Conservation (phyloP, 2,329 filamentous ascomycete species). For the Colletotrichum gigasporum region DNA sequence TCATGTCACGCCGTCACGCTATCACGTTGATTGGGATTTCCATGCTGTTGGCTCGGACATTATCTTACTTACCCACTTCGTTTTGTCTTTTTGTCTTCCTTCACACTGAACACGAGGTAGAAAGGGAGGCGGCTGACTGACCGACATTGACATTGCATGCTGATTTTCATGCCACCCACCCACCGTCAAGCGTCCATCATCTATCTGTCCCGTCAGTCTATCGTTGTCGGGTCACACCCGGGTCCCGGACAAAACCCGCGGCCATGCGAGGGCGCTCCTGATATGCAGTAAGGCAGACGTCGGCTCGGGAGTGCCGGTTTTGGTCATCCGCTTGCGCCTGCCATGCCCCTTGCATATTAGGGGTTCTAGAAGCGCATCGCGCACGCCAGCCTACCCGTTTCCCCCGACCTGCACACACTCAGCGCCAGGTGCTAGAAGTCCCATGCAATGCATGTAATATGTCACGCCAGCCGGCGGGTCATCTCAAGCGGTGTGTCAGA, state of each 20-base stretch:
- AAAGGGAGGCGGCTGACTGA: constrained; percentile 2
- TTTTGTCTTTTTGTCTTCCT: not conserved
- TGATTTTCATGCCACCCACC: not conserved
- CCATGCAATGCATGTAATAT: not conserved
- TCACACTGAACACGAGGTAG: constrained; percentile 21
- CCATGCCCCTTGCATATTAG: not conserved
- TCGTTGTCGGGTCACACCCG: not conserved
- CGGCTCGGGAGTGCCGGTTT: constrained; percentile 6
- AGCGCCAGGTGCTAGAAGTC: not conserved
- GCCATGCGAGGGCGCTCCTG: not conserved
- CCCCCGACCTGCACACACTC: not conserved
- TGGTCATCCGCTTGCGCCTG: constrained; percentile 12
- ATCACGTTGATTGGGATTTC: constrained; percentile 10
- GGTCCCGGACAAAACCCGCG: not conserved
- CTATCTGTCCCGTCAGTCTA: not conserved
- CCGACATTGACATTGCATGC: too few relatives aligned
- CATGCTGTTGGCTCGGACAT: constrained; percentile 7
- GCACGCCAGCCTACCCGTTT: not conserved
- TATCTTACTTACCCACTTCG: not conserved
- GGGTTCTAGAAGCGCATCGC: constrained; percentile 2
- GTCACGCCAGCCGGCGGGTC: not conserved
- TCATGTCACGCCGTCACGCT: not conserved
- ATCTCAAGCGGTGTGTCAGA: not conserved
- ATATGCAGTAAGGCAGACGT: not conserved
- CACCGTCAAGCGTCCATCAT: not conserved